Conservation (phyloP, 208 protist genomes). For the Acanthamoeba divionensis region DNA sequence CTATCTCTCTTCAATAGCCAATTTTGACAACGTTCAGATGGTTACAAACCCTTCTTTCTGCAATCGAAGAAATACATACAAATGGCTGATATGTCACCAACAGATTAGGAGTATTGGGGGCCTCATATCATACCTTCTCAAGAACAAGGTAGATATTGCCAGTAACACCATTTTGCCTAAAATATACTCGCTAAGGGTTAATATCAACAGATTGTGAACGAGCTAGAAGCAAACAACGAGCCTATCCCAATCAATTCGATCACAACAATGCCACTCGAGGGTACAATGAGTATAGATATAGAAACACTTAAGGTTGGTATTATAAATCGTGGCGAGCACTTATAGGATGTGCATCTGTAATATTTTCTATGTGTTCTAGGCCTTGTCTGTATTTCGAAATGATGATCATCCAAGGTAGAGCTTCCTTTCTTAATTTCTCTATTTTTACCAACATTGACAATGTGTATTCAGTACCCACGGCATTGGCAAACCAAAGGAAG, state of each 20-base stretch:
- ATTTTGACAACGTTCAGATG: conserved; percentile 2
- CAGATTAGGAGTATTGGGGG: conserved; percentile 3
- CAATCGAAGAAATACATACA: neutral
- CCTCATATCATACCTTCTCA: neutral
- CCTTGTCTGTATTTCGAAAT: neutral
- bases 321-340: too few relatives aligned
- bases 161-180: too few relatives aligned
- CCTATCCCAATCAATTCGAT: neutral
- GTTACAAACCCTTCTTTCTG: neutral
- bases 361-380: neutral
- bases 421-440: too few relatives aligned
- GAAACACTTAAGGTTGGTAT: conserved; percentile 34
- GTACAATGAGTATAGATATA: neutral
- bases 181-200: too few relatives aligned
- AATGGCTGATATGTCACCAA: neutral
- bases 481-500: conserved; percentile 29
- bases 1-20: neutral
- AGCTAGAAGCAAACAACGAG: neutral
- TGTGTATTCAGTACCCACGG: conserved; percentile 12
- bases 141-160: neutral
- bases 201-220: conserved; percentile 7
- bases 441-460: too few relatives aligned
- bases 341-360: neutral
- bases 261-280: neutral
- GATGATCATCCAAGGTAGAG: neutral